Conservation (phyloP, 495 filamentous ascomycete genomes). For the Cetradonia linearis region DNA sequence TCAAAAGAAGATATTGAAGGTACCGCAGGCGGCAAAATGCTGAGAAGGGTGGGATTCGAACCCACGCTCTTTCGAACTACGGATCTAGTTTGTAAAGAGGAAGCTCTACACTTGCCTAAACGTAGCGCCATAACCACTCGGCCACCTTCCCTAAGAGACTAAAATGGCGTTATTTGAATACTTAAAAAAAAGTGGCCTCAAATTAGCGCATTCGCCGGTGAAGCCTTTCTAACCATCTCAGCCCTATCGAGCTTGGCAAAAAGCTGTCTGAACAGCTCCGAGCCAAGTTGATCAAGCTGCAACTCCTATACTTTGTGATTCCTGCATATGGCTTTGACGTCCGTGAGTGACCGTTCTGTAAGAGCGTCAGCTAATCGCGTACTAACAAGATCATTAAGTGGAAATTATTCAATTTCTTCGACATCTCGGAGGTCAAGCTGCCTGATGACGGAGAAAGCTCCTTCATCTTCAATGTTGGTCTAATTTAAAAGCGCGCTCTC, state of each 20-base stretch:
- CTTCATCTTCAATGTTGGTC: slow-evolving; percentile 48
- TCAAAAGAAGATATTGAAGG: too few relatives aligned
- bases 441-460: slow-evolving; percentile 58
- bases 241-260: not conserved
- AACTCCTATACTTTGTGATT: not conserved
- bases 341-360: slow-evolving; percentile 20
- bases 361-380: not conserved
- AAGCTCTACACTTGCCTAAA: slow-evolving; percentile 24
- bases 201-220: too few relatives aligned
- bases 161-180: not conserved
- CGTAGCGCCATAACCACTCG: slow-evolving; percentile 29
- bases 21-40: not conserved
- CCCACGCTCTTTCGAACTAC: slow-evolving; percentile 41
- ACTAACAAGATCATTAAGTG: slow-evolving; percentile 45
- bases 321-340: slow-evolving; percentile 28
- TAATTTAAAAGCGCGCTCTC: slow-evolving; percentile 34
- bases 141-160: slow-evolving; percentile 17
- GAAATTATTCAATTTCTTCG: slow-evolving; percentile 99
- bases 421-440: slow-evolving; percentile 74
- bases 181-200: too few relatives aligned
- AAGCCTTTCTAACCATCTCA: not conserved
- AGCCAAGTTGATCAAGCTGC: not conserved
- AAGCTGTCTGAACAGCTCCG: not conserved
- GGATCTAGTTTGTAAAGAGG: slow-evolving; percentile 4
- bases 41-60: slow-evolving; percentile 48